phyloP scores from a whole-genome alignment of 1,139 yeast species.

The Diutina pseudorugosa region DNA sequence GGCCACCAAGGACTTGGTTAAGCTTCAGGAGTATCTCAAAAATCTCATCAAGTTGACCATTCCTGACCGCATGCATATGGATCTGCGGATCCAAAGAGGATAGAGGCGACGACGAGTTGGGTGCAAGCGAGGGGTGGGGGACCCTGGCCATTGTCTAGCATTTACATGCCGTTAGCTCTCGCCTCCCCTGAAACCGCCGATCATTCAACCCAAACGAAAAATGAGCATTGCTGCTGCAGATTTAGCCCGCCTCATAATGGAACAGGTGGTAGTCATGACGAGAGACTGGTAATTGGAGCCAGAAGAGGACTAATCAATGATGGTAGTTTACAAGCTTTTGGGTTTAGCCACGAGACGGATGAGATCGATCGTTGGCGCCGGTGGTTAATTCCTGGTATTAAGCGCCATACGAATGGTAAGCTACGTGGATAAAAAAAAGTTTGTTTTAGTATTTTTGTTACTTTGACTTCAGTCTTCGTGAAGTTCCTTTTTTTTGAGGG shows the following conservation, averaged over 20 bases:
- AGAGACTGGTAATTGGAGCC: too few relatives aligned
- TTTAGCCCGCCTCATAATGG: too few relatives aligned
- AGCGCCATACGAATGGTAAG: background rate
- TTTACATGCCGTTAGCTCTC: background rate
- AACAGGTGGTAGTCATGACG: too few relatives aligned
- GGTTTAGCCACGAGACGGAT: background rate
- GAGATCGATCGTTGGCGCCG: background rate
- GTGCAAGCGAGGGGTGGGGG: background rate
- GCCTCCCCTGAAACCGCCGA: background rate
- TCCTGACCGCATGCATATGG: constrained; percentile 76
- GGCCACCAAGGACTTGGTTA: constrained; percentile 51
- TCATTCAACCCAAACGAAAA: background rate
- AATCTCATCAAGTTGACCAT: constrained; percentile 57
- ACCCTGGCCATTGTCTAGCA: background rate
- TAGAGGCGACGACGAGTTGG: background rate
- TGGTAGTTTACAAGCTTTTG: background rate
- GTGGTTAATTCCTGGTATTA: too few relatives aligned
- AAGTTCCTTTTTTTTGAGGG: background rate
- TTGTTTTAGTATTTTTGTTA: too few relatives aligned
- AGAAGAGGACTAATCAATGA: too few relatives aligned
- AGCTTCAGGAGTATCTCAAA: constrained; percentile 49
- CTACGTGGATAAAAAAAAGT: too few relatives aligned
- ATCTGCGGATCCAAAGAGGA: constrained; percentile 23
- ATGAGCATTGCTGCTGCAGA: too few relatives aligned
- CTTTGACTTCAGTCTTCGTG: too few relatives aligned